Conservation (phyloP, 495 filamentous ascomycete genomes). For the Penicillium lagena region DNA sequence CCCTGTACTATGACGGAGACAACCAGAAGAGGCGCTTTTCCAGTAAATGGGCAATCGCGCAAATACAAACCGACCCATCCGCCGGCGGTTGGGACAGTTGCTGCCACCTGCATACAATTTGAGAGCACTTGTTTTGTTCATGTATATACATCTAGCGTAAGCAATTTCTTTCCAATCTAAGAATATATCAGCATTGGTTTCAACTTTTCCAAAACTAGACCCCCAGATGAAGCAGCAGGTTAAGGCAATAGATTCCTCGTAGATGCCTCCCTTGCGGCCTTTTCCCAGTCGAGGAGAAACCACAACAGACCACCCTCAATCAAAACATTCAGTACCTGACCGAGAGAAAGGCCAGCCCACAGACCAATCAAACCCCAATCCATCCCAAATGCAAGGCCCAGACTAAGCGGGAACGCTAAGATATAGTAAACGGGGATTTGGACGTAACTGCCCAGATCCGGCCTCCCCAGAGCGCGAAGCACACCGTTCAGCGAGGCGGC, state of each 20-base stretch:
- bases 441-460: slow-evolving; percentile 5
- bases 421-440: slow-evolving; percentile 7
- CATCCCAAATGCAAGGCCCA: slow-evolving; percentile 11
- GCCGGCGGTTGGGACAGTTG: too few relatives aligned
- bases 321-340: slow-evolving; percentile 1
- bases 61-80: too few relatives aligned
- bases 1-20: slow-evolving; percentile 18
- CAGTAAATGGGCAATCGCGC: too few relatives aligned
- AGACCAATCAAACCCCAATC: slow-evolving; percentile 16
- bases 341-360: slow-evolving; percentile 15
- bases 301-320: slow-evolving; percentile 7
- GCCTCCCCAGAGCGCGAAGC: slow-evolving; percentile 14
- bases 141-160: too few relatives aligned
- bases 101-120: too few relatives aligned
- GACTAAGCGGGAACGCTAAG: slow-evolving; percentile 13
- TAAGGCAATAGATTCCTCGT: too few relatives aligned
- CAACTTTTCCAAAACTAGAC: too few relatives aligned
- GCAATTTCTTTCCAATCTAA: too few relatives aligned
- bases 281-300: slow-evolving; percentile 10
- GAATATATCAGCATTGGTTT: too few relatives aligned
- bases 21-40: too few relatives aligned
- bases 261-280: neutral
- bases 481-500: slow-evolving; percentile 15
- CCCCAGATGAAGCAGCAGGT: too few relatives aligned
- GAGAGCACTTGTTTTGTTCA: too few relatives aligned